Evolutionary conservation across 148 eudicot genomes (phyloP).

Genomic region (Amaranthus hypochondriacus): DNA sequence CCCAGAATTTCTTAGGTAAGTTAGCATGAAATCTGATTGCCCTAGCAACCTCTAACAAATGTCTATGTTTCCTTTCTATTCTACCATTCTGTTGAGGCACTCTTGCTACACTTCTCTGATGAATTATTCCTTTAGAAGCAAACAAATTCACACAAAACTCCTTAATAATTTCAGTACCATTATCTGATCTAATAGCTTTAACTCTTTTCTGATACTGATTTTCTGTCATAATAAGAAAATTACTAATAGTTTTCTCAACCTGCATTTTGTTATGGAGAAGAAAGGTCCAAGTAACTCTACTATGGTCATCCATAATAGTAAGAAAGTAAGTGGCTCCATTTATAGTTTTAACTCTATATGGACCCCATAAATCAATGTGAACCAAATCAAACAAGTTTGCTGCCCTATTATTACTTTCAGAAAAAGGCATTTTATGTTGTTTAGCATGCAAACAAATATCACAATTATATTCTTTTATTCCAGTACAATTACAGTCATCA

Average conservation of each 20-base stretch:
- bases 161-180: not conserved
- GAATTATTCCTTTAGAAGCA: not conserved
- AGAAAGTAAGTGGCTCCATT: not conserved
- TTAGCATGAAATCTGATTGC: not conserved
- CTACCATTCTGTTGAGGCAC: not conserved
- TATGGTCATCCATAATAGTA: not conserved
- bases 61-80: not conserved
- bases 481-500: not conserved
- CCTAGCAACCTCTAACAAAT: not conserved
- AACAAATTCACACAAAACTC: not conserved
- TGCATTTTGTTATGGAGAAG: not conserved
- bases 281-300: not conserved
- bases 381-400: not conserved
- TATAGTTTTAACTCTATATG: not conserved
- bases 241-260: not conserved
- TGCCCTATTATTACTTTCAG: not conserved
- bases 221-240: not conserved
- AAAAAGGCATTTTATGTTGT: not conserved
- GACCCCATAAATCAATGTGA: not conserved
- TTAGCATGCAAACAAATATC: not conserved
- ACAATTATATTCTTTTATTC: not conserved
- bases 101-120: no score
- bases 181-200: no score
- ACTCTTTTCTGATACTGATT: not conserved
- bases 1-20: not conserved